These are phyloP conservation scores for Aegilops tauschii DNA, from an alignment of 176 grass and related monocot genomes.

Conservation along the genomic window DNA sequence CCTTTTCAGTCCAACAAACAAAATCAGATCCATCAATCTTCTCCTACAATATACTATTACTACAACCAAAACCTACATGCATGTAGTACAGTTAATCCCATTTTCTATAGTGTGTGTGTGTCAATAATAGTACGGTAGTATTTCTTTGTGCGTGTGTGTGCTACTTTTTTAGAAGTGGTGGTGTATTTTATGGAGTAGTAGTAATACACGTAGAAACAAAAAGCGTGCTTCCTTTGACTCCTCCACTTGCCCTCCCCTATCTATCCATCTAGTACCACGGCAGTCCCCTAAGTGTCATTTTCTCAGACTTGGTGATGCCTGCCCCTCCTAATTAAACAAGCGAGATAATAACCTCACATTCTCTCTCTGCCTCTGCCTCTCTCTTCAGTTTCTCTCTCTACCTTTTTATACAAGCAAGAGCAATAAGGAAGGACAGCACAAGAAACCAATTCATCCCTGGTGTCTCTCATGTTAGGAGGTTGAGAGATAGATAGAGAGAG, in stretches of 20 bases:
- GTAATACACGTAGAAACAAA: constrained; percentile 39
- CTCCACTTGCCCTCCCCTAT: constrained; percentile 13
- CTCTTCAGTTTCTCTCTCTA: constrained; percentile 17
- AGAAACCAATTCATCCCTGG: constrained; percentile 68
- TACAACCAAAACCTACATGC: not conserved
- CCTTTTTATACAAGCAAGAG: constrained; percentile 45
- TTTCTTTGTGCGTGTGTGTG: not conserved
- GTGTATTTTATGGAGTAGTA: not conserved
- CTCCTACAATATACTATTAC: constrained; percentile 14
- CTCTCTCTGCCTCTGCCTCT: constrained; percentile 10
- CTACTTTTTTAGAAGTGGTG: not conserved
- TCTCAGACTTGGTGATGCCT: constrained; percentile 55
- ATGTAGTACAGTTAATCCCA: not conserved
- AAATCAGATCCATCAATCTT: constrained; percentile 27
- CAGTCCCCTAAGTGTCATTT: constrained; percentile 60
- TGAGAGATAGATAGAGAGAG: not conserved
- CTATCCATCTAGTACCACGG: not conserved
- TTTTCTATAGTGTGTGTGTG: not conserved
- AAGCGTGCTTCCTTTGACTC: constrained; percentile 47
- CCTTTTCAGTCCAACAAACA: constrained; percentile 33
- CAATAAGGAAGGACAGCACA: constrained; percentile 62
- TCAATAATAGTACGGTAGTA: not conserved
- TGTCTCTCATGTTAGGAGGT: constrained; percentile 28
- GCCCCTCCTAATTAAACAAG: constrained; percentile 32
- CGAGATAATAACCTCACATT: constrained; percentile 35